Evolutionary conservation across 2,329 filamentous ascomycete genomes (phyloP).

Genomic region (Fusarium tricinctum): DNA sequence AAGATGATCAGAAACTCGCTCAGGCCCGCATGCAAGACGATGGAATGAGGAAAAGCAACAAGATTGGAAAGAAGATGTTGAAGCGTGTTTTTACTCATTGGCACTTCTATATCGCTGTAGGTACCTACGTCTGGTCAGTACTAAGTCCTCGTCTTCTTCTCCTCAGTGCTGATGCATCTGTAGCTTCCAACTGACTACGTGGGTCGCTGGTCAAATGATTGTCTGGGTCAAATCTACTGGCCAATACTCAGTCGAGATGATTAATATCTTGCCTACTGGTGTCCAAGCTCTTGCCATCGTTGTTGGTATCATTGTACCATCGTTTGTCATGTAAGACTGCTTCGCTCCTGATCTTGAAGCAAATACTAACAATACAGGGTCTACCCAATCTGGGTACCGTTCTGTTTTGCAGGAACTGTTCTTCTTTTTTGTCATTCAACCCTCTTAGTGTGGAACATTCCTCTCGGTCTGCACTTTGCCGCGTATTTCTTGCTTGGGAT

Average conservation of each 20-base stretch:
- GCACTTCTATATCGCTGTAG: constrained; percentile 49
- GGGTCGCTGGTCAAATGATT: constrained; percentile 47
- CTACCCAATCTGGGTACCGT: constrained; percentile 47
- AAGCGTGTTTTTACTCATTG: constrained; percentile 47
- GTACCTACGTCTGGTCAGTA: constrained; percentile 43
- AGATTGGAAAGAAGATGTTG: constrained; percentile 47
- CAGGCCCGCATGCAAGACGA: constrained; percentile 45
- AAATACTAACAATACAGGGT: constrained; percentile 5
- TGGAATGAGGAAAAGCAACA: constrained; percentile 40
- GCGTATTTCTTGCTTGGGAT: constrained; percentile 38
- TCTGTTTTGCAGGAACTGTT: constrained; percentile 43
- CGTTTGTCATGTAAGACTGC: constrained; percentile 33
- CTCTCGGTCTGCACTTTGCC: constrained; percentile 41
- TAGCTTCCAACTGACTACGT: constrained; percentile 43
- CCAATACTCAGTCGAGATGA: constrained; percentile 42
- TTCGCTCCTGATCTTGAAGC: too few relatives aligned
- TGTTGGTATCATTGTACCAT: constrained; percentile 43
- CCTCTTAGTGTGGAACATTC: constrained; percentile 46
- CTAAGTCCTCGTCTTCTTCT: accelerated
- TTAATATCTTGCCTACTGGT: constrained; percentile 48
- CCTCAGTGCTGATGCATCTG: not conserved
- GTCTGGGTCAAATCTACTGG: constrained; percentile 46
- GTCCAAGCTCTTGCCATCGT: constrained; percentile 50
- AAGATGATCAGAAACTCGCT: constrained; percentile 45
- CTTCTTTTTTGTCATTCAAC: constrained; percentile 43